Evolutionary conservation across 495 filamentous ascomycete species (phyloP), one percentile per base, ranked within the genome.

Genomic region (Venustampulla echinocandica): DNA sequence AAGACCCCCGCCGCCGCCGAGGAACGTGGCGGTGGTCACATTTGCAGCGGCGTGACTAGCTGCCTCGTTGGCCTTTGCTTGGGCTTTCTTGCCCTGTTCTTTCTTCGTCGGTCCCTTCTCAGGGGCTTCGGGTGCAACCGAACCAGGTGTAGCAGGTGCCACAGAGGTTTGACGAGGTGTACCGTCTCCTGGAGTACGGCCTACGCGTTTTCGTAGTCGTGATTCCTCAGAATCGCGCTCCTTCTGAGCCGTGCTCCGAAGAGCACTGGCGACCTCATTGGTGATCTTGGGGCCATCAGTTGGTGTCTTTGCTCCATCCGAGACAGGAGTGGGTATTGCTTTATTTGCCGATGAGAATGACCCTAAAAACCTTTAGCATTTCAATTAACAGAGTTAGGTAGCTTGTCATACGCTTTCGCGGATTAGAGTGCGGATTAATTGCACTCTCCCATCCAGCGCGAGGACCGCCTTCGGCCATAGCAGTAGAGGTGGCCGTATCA

Each of bases 1-100:
- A 6, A 63, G 52, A 10, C 66, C 61, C 21, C 71, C 58, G 14
- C 61, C 58, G 53, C 65, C 72, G 47, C 68, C 69, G 22, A 70
- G 64, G 53, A 80, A 71, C 42, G 72, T 64, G 49, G 64, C 69
- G 21, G 75, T 65, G 0, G 78, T 80, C 11, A 61, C 55, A 44
- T 81, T 81, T 1, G 76, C 75, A 13, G 63, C 72, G 2, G 69
- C 69, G 36, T 74, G 75, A 55, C 65, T 75, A n/a, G 64, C 64
- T 2, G 66, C 68, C 47, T 77, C 74, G 5, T 71, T 68, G 2
- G 68, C 55, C 43, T 71, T 74, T 0, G 67, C 65, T 3, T 70
- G 67, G n/a, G 64, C 64, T 7, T 70, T 65, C 60, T 78, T 80
- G 55, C 76, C 73, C n/a, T 65, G 62, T 54, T 80, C 77, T 58